Conservation (phyloP, 179 eudicot genomes). For the Silene coronaria region DNA sequence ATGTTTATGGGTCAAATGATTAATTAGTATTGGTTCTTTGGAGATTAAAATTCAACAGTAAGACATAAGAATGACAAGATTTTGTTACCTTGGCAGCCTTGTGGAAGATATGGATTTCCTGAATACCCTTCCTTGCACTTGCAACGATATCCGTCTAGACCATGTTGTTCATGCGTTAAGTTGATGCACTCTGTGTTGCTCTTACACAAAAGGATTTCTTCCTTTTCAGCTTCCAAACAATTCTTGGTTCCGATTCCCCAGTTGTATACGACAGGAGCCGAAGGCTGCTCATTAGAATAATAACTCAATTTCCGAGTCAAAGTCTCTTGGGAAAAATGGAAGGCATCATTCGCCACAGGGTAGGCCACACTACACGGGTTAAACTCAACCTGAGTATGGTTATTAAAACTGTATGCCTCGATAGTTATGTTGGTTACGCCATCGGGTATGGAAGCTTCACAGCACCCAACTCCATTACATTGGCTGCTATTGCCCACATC, state of each 20-base stretch:
- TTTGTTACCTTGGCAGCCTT: constrained; percentile 32
- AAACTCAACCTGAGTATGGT: constrained; percentile 10
- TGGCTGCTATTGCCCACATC: constrained; percentile 13
- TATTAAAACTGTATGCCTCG: neutral
- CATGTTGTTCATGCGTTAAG: neutral
- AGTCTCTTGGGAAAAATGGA: neutral
- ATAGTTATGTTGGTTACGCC: constrained; percentile 10
- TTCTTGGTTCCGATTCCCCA: constrained; percentile 26
- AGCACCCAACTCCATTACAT: constrained; percentile 39
- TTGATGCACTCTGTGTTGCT: constrained; percentile 3
- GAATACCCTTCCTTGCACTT: constrained; percentile 20
- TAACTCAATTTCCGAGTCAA: neutral
- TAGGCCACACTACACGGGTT: constrained; percentile 30
- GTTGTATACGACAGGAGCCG: constrained; percentile 21
- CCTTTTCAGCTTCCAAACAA: constrained; percentile 2
- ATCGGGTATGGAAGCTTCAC: constrained; percentile 27
- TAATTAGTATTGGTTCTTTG: neutral
- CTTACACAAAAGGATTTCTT: constrained; percentile 23
- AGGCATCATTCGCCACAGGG: constrained; percentile 16
- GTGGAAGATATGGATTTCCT: constrained; percentile 31
- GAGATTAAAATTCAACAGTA: neutral
- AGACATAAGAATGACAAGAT: no score
- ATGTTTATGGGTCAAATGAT: no score
- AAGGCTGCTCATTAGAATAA: neutral
- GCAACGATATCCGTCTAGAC: constrained; percentile 28